Evolutionary conservation across 2,329 filamentous ascomycete species (phyloP).

Genomic region (Aspergillus felis): DNA sequence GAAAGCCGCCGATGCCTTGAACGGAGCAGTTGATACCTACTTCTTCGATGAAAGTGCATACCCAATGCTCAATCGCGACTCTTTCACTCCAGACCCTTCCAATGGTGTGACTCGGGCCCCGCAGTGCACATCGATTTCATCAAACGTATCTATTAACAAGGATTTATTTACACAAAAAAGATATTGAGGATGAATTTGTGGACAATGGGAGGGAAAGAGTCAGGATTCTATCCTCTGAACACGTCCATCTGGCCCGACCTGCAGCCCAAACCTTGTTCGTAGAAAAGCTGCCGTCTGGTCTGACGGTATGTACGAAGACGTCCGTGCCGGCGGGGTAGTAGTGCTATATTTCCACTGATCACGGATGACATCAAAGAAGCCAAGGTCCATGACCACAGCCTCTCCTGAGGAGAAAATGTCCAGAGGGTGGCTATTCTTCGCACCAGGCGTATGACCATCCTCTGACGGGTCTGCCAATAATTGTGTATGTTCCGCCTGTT

Average conservation of each 20-base stretch:
- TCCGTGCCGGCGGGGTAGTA: slow-evolving; percentile 15
- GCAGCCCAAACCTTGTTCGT: slow-evolving; percentile 36
- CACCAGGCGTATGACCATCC: slow-evolving; percentile 9
- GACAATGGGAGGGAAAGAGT: not conserved
- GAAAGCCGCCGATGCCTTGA: slow-evolving; percentile 18
- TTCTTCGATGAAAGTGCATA: too few relatives aligned
- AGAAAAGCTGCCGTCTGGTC: slow-evolving; percentile 35
- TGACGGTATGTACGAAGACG: slow-evolving; percentile 26
- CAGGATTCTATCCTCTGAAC: slow-evolving; percentile 27
- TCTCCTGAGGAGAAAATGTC: slow-evolving; percentile 37
- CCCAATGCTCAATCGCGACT: too few relatives aligned
- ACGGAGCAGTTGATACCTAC: not conserved
- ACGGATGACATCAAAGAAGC: slow-evolving; percentile 31
- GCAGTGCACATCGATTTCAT: too few relatives aligned
- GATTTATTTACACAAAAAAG: slow-evolving; percentile 6
- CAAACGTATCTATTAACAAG: not conserved
- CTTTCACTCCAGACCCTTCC: too few relatives aligned
- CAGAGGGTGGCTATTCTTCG: slow-evolving; percentile 32
- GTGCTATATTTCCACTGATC: slow-evolving; percentile 38
- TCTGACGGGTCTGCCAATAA: slow-evolving; percentile 34
- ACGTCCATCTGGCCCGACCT: slow-evolving; percentile 32
- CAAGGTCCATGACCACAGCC: slow-evolving; percentile 35
- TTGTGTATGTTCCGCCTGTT: slow-evolving; percentile 26
- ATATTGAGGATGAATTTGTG: not conserved
- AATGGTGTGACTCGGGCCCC: too few relatives aligned